phyloP scores from a whole-genome alignment of 495 filamentous ascomycete genomes.

The Daldinia decipiens region DNA sequence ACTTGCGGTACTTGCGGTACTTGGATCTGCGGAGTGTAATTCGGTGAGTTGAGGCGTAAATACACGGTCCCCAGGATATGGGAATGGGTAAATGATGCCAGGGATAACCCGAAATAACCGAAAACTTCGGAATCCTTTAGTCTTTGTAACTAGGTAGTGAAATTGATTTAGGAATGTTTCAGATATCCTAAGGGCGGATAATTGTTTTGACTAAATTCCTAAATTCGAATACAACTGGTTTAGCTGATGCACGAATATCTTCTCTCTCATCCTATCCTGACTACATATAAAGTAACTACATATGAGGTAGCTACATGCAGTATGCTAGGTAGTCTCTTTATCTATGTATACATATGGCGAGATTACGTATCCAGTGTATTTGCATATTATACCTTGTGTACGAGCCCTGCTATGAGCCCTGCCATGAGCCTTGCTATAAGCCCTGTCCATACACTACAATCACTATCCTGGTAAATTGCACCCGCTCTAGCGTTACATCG shows the following conservation, averaged over 20 bases:
- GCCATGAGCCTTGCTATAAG: background rate
- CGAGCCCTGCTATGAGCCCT: background rate
- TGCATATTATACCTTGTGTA: slow-evolving; percentile 7
- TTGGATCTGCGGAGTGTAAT: slow-evolving; percentile 8
- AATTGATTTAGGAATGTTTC: slow-evolving; percentile 29
- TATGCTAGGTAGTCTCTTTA: background rate
- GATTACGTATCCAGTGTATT: background rate
- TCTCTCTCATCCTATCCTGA: background rate
- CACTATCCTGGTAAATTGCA: slow-evolving; percentile 31
- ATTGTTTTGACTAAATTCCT: slow-evolving; percentile 29
- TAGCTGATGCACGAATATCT: background rate
- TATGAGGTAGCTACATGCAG: background rate
- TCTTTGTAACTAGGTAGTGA: too few species aligned
- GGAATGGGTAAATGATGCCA: slow-evolving; percentile 2
- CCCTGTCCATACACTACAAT: background rate
- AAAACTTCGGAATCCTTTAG: slow-evolving; percentile 11
- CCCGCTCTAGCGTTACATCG: slow-evolving; percentile 40
- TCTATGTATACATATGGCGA: background rate
- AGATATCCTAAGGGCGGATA: slow-evolving; percentile 17
- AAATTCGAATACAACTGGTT: slow-evolving; percentile 11
- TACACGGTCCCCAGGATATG: background rate
- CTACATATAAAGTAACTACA: background rate
- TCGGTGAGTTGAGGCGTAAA: slow-evolving; percentile 3
- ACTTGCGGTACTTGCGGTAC: background rate
- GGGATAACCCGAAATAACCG: slow-evolving; percentile 18